Base-by-base conservation (phyloP, 1,284 basidiomycete genomes). In the Leccinum pachyderme region DNA sequence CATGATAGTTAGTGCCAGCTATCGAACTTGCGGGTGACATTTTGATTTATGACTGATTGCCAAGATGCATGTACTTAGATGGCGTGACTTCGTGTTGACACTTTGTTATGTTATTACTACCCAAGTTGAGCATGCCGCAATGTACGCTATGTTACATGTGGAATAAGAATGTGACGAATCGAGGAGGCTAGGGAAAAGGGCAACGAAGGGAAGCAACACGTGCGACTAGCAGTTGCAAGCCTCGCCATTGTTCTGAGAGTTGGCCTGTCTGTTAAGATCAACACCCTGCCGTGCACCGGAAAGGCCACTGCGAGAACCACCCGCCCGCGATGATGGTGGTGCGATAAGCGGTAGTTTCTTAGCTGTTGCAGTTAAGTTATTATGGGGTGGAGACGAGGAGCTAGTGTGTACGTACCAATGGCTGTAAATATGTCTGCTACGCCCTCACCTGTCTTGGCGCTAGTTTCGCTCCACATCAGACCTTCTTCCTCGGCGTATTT, bases 401-500 rank as follows among this genome's bases (percentile, higher is more conserved):
- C 12, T 9, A 29, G 18, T 44, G 8, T 28, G 45, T 45, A 53
- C 56, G 49, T 51, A 91, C 90, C 91, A 61, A 96, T 95, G 28
- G 88, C 84, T 54, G 86, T 87, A 75, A 96, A 98, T 64, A 96
- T 86, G 55, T 93, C 91, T 50, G 86, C 75, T 25, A 98, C 95
- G 59, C 93, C 93, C 58, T 94, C 89, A 41, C 95, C 93, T 32
- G 86, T 81, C 83, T 98, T 98, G 49, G 95, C 95, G 72, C 92
- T 95, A 1, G 95, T 95, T 77, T 98, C 95, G 54, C 87, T 85
- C 88, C 96, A 98, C 83, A 98, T 88, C 54, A 98, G 75, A 29
- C 91, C 92, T 75, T 98, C 95, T 71, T 97, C 94, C 56, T 95
- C 84, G 1, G 96, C 96, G 67, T 93, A 98, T 73, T 91, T 89